Evolutionary conservation across 2,329 filamentous ascomycete species (phyloP).

Genomic region (Ophiosphaerella herpotricha): DNA sequence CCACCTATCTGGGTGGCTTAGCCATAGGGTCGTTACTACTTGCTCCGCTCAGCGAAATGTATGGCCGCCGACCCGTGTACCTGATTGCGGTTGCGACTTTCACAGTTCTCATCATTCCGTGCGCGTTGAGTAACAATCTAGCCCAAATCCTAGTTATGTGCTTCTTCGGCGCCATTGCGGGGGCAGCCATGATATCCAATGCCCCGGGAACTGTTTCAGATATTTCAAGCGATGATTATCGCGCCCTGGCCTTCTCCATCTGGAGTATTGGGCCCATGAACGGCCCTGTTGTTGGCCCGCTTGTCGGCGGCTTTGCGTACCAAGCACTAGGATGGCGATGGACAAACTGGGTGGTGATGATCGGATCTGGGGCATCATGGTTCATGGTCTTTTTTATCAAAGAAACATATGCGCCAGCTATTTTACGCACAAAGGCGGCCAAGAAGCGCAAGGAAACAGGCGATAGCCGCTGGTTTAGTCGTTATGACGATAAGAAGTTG

Average conservation of each 20-base stretch:
- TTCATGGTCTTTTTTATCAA: constrained; percentile 63
- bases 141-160: constrained; percentile 71
- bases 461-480: constrained; percentile 73
- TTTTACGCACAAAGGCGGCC: constrained; percentile 73
- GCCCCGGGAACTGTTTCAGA: constrained; percentile 83
- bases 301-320: constrained; percentile 81
- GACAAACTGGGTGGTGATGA: constrained; percentile 72
- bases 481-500: constrained; percentile 75
- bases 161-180: constrained; percentile 75
- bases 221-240: constrained; percentile 77
- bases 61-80: constrained; percentile 70
- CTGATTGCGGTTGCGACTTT: constrained; percentile 67
- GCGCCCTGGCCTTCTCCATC: constrained; percentile 80
- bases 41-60: constrained; percentile 75
- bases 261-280: constrained; percentile 87
- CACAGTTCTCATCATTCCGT: constrained; percentile 71
- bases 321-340: constrained; percentile 85
- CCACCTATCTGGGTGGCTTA: constrained; percentile 76
- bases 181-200: constrained; percentile 81
- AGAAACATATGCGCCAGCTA: constrained; percentile 78
- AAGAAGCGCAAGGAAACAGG: constrained; percentile 73
- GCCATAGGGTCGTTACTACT: constrained; percentile 73
- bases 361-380: constrained; percentile 68
- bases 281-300: constrained; percentile 62
- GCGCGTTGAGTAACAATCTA: constrained; percentile 70